Conservation (phyloP, 2,329 filamentous ascomycete species). For the Pseudogymnoascus destructans region DNA sequence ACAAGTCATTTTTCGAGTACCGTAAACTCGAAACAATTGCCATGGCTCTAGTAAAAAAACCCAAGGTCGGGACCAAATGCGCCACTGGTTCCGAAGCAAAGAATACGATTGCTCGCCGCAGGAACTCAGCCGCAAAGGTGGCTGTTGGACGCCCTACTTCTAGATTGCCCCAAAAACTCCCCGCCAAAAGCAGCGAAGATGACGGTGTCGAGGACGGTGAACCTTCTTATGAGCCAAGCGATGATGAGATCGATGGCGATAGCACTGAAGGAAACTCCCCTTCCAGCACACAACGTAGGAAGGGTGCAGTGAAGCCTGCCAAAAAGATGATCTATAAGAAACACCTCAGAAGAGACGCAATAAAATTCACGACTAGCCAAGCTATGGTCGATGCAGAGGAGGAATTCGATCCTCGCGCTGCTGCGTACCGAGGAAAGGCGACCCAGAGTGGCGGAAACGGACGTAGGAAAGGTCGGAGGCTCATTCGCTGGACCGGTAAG, state of each 20-base stretch:
- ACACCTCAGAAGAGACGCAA: background rate
- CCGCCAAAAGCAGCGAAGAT: background rate
- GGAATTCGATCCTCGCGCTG: conserved; percentile 11
- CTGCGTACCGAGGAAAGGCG: background rate
- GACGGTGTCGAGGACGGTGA: background rate
- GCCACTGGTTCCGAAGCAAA: background rate
- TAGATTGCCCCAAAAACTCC: background rate
- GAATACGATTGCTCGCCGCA: background rate
- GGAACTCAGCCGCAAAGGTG: background rate
- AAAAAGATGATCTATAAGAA: conserved; percentile 11
- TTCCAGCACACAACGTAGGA: background rate
- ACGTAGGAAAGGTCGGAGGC: conserved; percentile 10
- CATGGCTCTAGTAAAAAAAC: background rate
- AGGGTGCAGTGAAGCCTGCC: background rate
- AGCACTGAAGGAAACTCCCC: background rate
- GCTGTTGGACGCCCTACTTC: background rate
- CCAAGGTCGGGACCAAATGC: background rate
- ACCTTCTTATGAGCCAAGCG: background rate
- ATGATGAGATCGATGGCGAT: background rate
- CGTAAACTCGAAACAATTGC: background rate
- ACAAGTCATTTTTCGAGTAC: background rate
- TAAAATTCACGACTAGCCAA: conserved; percentile 9
- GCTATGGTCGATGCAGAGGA: conserved; percentile 15
- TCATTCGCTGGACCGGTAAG: conserved; percentile 12
- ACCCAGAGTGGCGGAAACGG: conserved; percentile 10